Conservation (phyloP, 2,329 filamentous ascomycete genomes). For the Clonostachys rhizophaga region DNA sequence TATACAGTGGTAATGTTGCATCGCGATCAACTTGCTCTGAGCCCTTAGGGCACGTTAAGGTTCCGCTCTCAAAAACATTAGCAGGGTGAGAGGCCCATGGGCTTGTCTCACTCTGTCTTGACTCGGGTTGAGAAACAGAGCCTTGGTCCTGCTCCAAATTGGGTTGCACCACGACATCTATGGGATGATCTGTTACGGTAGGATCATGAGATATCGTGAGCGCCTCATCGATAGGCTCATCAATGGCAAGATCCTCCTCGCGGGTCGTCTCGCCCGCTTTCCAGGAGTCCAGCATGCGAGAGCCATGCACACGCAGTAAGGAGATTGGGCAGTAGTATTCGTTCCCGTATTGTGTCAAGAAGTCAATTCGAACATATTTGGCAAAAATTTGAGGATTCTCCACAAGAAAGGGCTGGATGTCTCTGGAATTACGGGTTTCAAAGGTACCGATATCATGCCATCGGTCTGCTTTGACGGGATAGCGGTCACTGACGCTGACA, state of each 20-base stretch:
- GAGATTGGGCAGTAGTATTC: constrained; percentile 97
- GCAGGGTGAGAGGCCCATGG: too few relatives aligned
- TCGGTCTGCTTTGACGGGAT: constrained; percentile 86
- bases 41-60: too few relatives aligned
- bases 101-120: too few relatives aligned
- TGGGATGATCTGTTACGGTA: too few relatives aligned
- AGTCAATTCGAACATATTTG: constrained; percentile 86
- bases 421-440: constrained; percentile 85
- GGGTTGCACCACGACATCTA: too few relatives aligned
- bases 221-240: constrained; percentile 10
- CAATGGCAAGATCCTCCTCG: constrained; percentile 53
- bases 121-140: too few relatives aligned
- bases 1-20: too few relatives aligned
- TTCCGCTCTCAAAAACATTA: too few relatives aligned
- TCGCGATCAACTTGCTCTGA: too few relatives aligned
- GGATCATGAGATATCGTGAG: too few relatives aligned
- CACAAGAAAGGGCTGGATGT: constrained; percentile 92
- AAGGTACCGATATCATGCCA: constrained; percentile 89
- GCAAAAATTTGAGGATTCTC: constrained; percentile 95
- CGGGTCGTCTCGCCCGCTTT: constrained; percentile 71
- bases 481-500: constrained; percentile 89
- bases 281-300: constrained; percentile 92
- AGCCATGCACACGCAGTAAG: constrained; percentile 86
- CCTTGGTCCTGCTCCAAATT: too few relatives aligned
- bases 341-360: constrained; percentile 88